These are phyloP conservation scores for Tolypocladium amazonense DNA, from an alignment of 2,329 filamentous ascomycete species.

Conservation along the genomic window DNA sequence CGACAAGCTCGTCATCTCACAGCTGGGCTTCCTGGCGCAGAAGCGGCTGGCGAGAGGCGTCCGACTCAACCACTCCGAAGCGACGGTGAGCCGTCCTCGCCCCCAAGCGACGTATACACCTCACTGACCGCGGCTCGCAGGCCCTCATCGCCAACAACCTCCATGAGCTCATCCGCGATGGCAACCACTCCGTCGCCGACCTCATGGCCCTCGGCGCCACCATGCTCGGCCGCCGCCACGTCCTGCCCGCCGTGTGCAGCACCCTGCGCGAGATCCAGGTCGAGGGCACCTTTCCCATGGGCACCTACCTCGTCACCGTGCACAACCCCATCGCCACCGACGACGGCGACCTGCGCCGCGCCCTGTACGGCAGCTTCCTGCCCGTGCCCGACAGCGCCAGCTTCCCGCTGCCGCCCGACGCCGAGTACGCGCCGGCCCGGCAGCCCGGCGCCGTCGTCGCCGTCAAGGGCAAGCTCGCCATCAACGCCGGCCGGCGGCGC, in stretches of 20 bases:
- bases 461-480: conserved; percentile 53
- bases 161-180: conserved; percentile 96
- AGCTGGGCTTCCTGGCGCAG: conserved; percentile 81
- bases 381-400: conserved; percentile 60
- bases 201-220: conserved; percentile 87
- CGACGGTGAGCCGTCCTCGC: conserved; percentile 47
- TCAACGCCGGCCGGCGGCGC: conserved; percentile 67
- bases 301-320: conserved; percentile 90
- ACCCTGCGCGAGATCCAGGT: conserved; percentile 82
- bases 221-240: conserved; percentile 88
- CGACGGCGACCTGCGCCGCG: conserved; percentile 76
- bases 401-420: conserved; percentile 55
- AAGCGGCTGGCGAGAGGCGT: conserved; percentile 78
- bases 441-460: conserved; percentile 74
- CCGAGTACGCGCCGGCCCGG: conserved; percentile 55
- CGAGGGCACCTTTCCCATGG: conserved; percentile 83
- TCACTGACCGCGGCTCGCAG: conserved; percentile 23
- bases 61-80: conserved; percentile 82
- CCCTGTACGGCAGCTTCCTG: conserved; percentile 84
- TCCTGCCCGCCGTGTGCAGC: conserved; percentile 68
- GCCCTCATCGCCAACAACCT: conserved; percentile 79
- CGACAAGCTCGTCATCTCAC: conserved; percentile 90
- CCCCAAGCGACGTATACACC: neutral
- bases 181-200: conserved; percentile 80
- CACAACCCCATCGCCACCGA: conserved; percentile 81